These are phyloP conservation scores for Paraphoma chrysanthemicola DNA, from an alignment of 2,329 filamentous ascomycete species.

Conservation along the genomic window DNA sequence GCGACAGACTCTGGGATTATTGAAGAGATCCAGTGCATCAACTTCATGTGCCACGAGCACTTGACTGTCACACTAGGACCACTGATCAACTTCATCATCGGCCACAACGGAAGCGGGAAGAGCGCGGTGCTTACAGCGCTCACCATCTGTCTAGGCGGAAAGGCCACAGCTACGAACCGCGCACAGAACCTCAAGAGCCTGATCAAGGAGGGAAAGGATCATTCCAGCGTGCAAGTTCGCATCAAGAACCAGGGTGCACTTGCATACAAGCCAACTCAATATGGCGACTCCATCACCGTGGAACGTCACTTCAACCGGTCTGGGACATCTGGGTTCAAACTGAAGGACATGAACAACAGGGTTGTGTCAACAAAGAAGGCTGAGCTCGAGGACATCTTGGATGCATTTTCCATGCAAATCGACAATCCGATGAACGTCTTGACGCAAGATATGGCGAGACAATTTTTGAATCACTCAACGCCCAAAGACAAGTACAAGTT, in stretches of 20 bases:
- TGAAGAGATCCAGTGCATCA: conserved; percentile 83
- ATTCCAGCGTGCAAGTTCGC: conserved; percentile 75
- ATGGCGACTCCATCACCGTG: conserved; percentile 85
- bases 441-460: conserved; percentile 91
- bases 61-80: conserved; percentile 87
- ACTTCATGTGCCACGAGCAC: conserved; percentile 95
- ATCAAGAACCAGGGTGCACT: conserved; percentile 90
- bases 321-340: conserved; percentile 82
- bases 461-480: conserved; percentile 87
- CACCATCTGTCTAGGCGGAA: conserved; percentile 92
- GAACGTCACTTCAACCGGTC: conserved; percentile 83
- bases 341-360: conserved; percentile 75
- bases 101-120: conserved; percentile 97
- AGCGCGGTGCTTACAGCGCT: conserved; percentile 93
- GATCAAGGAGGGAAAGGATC: conserved; percentile 85
- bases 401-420: conserved; percentile 91
- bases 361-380: conserved; percentile 81
- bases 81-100: conserved; percentile 96
- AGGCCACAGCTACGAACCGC: conserved; percentile 90
- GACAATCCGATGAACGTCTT: conserved; percentile 97
- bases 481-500: conserved; percentile 92
- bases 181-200: conserved; percentile 88
- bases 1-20: conserved; percentile 86
- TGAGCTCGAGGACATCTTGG: conserved; percentile 90
- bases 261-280: conserved; percentile 82